Percentiles rank a stretch among this genome's conserved stretches.
phyloP scores from a whole-genome alignment of 371 early-diverging fungal species.

The Apophysomyces sp. region DNA sequence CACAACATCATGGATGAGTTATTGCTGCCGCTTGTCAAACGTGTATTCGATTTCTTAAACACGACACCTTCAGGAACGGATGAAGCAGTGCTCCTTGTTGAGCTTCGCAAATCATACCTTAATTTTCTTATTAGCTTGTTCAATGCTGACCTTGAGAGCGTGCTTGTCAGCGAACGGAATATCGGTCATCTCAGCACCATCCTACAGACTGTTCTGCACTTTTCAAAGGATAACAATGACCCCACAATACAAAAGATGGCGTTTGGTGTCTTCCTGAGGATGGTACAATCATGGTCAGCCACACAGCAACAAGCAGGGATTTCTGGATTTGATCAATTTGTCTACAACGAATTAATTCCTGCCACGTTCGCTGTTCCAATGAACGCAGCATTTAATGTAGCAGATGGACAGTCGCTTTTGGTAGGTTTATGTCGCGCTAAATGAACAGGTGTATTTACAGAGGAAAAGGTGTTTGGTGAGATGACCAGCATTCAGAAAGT shows the following conservation, averaged over 20 bases:
- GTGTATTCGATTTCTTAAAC: slow-evolving; percentile 82
- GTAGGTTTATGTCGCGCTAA: slow-evolving; percentile 26
- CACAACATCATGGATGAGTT: slow-evolving; percentile 70
- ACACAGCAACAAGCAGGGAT: slow-evolving; percentile 22
- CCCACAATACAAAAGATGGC: slow-evolving; percentile 79
- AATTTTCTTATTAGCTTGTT: slow-evolving; percentile 82
- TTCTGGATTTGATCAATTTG: slow-evolving; percentile 73
- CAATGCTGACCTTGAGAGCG: slow-evolving; percentile 74
- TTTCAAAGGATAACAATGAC: slow-evolving; percentile 73
- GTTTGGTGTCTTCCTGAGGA: slow-evolving; percentile 78
- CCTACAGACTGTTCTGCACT: slow-evolving; percentile 77
- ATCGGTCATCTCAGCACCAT: slow-evolving; percentile 70
- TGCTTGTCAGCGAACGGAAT: slow-evolving; percentile 79
- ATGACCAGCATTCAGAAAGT: slow-evolving; percentile 77
- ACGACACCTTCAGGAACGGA: slow-evolving; percentile 88
- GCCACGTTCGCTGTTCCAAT: slow-evolving; percentile 83
- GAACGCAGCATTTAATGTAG: slow-evolving; percentile 70
- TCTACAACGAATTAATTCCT: slow-evolving; percentile 77
- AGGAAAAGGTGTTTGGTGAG: slow-evolving; percentile 70
- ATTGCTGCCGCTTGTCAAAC: slow-evolving; percentile 77
- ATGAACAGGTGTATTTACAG: neutral
- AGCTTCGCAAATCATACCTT: slow-evolving; percentile 83
- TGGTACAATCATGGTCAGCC: slow-evolving; percentile 80
- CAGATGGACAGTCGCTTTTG: slow-evolving; percentile 80
- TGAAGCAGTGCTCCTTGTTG: slow-evolving; percentile 74